phyloP scores from a whole-genome alignment of 1,139 yeast genomes.

The Candida sanyaensis region DNA sequence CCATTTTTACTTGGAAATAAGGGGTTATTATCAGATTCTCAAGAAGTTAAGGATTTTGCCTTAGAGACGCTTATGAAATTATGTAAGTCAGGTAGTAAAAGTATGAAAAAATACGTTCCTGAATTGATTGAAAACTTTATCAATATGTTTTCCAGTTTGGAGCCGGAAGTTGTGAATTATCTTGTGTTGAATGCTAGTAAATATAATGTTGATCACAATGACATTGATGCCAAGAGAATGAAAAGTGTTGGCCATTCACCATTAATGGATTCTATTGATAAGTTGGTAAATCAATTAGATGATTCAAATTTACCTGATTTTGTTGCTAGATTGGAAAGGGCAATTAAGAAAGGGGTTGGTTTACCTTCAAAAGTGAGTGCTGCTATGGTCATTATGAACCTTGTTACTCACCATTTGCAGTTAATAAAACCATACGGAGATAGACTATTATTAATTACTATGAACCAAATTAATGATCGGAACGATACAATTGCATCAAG shows the following conservation, averaged over 20 bases:
- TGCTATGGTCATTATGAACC: conserved; percentile 68
- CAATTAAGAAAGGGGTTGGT: conserved; percentile 75
- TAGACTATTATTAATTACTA: conserved; percentile 56
- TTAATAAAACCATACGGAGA: conserved; percentile 64
- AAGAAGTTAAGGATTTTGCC: conserved; percentile 79
- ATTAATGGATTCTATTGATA: conserved; percentile 84
- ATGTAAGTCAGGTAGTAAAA: conserved; percentile 59
- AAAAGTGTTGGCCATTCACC: conserved; percentile 81
- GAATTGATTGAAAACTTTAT: conserved; percentile 69
- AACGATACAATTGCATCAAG: conserved; percentile 75
- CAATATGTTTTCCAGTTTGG: conserved; percentile 78
- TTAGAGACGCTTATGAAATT: conserved; percentile 71
- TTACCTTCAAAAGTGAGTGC: conserved; percentile 91
- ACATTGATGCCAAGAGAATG: conserved; percentile 76
- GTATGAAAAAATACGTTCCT: conserved; percentile 71
- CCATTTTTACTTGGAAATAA: conserved; percentile 81
- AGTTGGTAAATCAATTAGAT: conserved; percentile 60
- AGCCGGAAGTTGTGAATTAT: conserved; percentile 89
- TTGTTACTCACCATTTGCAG: conserved; percentile 60
- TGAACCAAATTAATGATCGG: conserved; percentile 63
- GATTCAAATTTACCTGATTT: conserved; percentile 53
- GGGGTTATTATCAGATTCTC: conserved; percentile 83
- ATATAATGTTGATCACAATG: conserved; percentile 69
- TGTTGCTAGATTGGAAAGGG: conserved; percentile 45
- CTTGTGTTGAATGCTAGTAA: conserved; percentile 87